Evolutionary conservation across 148 eudicot genomes (phyloP).

Genomic region (Vaccinium corymbosum): DNA sequence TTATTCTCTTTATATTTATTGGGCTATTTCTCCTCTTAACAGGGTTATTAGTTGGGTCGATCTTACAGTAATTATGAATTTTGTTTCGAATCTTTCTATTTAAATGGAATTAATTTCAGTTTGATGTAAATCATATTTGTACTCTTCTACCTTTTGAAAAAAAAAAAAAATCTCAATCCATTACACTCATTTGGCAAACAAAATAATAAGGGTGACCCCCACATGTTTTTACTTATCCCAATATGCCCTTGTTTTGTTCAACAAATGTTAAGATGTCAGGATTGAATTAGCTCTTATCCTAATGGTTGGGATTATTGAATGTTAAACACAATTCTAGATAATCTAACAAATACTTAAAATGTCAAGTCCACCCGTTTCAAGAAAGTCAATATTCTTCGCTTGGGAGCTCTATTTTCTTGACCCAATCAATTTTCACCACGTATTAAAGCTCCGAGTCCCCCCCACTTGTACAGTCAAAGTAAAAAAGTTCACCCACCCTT

Average conservation of each 20-base stretch:
- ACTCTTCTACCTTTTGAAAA: no score
- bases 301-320: conserved; percentile 1
- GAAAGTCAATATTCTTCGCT: conserved; percentile 39
- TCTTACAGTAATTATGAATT: no score
- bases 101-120: no score
- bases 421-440: conserved; percentile 27
- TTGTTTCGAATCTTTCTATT: no score
- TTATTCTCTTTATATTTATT: no score
- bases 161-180: not conserved
- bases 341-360: not conserved
- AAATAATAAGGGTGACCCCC: not conserved
- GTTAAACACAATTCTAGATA: not conserved
- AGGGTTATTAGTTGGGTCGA: no score
- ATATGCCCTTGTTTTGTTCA: not conserved
- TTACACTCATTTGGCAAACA: not conserved
- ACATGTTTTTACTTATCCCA: not conserved
- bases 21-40: no score
- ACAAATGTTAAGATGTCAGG: not conserved
- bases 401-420: conserved; percentile 20
- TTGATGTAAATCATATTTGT: no score
- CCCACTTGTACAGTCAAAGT: conserved; percentile 25
- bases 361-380: not conserved
- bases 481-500: not conserved
- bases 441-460: not conserved
- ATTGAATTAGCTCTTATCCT: not conserved